Percentiles rank a stretch among this genome's conserved stretches.
Conservation (phyloP, 2,329 filamentous ascomycete genomes). For the Aureobasidium sp. region DNA sequence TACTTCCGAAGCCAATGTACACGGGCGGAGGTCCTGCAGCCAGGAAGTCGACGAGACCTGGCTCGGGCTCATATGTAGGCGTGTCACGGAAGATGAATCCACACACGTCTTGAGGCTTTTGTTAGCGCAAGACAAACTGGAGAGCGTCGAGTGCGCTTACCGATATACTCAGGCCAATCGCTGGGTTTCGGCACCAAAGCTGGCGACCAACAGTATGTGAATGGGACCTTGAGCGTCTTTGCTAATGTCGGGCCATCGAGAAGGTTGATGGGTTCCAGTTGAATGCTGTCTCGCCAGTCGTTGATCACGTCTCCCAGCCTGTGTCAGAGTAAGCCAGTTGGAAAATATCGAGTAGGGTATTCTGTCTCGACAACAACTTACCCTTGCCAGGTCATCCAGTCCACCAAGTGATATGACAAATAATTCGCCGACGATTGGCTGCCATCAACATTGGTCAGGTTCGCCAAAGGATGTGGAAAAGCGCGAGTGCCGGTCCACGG, state of each 20-base stretch:
- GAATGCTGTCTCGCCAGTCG: slow-evolving; percentile 59
- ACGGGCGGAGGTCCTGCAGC: slow-evolving; percentile 61
- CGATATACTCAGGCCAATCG: slow-evolving; percentile 65
- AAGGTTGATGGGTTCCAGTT: slow-evolving; percentile 66
- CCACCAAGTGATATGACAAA: slow-evolving; percentile 72
- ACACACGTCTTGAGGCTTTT: slow-evolving; percentile 27
- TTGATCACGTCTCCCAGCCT: slow-evolving; percentile 68
- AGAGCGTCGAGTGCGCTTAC: slow-evolving; percentile 34
- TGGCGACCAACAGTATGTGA: slow-evolving; percentile 88
- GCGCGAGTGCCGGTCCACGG: slow-evolving; percentile 80
- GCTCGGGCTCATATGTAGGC: slow-evolving; percentile 55
- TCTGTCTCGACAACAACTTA: slow-evolving; percentile 31
- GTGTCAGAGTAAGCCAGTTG: slow-evolving; percentile 26
- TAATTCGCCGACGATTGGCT: slow-evolving; percentile 73
- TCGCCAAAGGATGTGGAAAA: slow-evolving; percentile 79
- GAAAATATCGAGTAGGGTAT: not conserved
- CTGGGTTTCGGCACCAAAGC: slow-evolving; percentile 68
- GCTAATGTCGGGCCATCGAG: slow-evolving; percentile 77
- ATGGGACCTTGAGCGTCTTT: slow-evolving; percentile 65
- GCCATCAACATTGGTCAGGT: slow-evolving; percentile 66
- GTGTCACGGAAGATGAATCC: slow-evolving; percentile 70
- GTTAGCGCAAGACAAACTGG: not conserved
- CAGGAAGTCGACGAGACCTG: slow-evolving; percentile 58
- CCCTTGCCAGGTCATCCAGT: slow-evolving; percentile 90
- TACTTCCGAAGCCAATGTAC: slow-evolving; percentile 77